Percentiles rank a stretch among this genome's conserved stretches.
phyloP scores from a whole-genome alignment of 345 rosid genomes.

The Eutrema heterophyllum region DNA sequence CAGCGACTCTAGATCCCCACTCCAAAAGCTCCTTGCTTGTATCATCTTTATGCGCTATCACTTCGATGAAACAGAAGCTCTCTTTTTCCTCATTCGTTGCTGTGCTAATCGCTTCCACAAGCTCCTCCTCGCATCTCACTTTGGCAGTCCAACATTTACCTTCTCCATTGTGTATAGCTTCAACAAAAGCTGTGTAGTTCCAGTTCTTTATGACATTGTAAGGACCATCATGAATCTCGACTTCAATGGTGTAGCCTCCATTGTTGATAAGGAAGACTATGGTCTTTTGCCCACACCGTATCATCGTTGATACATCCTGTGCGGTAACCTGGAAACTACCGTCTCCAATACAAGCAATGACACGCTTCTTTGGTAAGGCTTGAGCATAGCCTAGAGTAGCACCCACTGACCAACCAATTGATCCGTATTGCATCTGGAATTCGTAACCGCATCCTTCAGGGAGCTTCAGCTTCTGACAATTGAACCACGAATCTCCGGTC shows the following conservation, averaged over 20 bases:
- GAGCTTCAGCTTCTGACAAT: constrained; percentile 60
- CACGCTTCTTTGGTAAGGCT: constrained; percentile 45
- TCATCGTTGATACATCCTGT: constrained; percentile 66
- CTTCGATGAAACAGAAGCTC: constrained; percentile 61
- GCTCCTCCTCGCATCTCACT: constrained; percentile 47
- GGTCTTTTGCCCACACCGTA: constrained; percentile 45
- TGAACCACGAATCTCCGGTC: constrained; percentile 61
- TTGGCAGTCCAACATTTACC: constrained; percentile 67
- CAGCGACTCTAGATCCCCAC: constrained; percentile 54
- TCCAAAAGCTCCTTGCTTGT: constrained; percentile 61
- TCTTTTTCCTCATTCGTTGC: constrained; percentile 44
- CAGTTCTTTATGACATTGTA: constrained; percentile 69
- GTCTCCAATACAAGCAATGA: constrained; percentile 57
- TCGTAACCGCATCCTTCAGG: constrained; percentile 56
- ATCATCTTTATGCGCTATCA: constrained; percentile 59
- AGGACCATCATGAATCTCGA: constrained; percentile 67
- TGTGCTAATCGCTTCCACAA: constrained; percentile 41
- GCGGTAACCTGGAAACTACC: constrained; percentile 72
- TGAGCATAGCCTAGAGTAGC: constrained; percentile 64
- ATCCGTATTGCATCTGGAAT: constrained; percentile 58
- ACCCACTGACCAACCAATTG: constrained; percentile 65
- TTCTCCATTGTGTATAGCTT: constrained; percentile 57
- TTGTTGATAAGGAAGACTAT: constrained; percentile 65
- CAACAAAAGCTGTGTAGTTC: constrained; percentile 60
- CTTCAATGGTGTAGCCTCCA: constrained; percentile 66